Evolutionary conservation across 768 basidiomycete genomes (phyloP), one percentile per base, ranked within the genome.

Genomic region (Leccinum variicolor): DNA sequence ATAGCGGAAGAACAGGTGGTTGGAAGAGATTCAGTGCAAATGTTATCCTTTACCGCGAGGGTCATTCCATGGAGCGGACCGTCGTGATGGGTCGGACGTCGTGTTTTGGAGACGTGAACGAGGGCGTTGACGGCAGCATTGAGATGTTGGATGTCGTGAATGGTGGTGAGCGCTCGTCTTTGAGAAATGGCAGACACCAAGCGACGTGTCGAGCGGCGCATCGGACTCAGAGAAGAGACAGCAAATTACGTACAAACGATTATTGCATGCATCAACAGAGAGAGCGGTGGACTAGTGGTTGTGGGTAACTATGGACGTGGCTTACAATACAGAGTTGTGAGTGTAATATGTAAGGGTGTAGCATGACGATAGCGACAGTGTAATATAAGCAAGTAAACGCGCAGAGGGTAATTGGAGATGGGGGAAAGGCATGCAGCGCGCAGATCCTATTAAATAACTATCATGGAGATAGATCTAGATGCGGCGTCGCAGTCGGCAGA

Each of bases 21-120:
- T 0, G 84, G 83, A 64, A 87, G 77, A 3, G 73, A 73, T 1
- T 69, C 59, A 1, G 90, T 92, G 52, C 87, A 86, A 55, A 98
- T 94, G 66, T 92, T 93, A 62, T 95, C 93, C 72, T 98, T 97
- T 51, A 96, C 73, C 0, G 85, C 92, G 4, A 96, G 73, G 3
- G 79, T 72, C 51, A 81, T 64, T n/a, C 74, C 79, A 17, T 64
- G 59, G 19, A 86, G 69, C 3, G 76, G 60, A 0, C 68, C 68
- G 28, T 69, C 61, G 7, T 14, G 54, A 23, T 29, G 46, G 0
- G 31, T 19, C 0, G 50, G 5, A 6, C 15, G 33, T 10, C 56
- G 47, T 15, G 29, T 39, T 3, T 57, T 39, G 10, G 69, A 61
- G 41, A 68, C 23, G 56, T 66, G 62, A 2, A 85, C 80, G 55